Percentiles rank a stretch among this genome's conserved stretches.
Evolutionary conservation across 73 alveolate species (phyloP).

Genomic region (Vitrella brassicaformis): DNA sequence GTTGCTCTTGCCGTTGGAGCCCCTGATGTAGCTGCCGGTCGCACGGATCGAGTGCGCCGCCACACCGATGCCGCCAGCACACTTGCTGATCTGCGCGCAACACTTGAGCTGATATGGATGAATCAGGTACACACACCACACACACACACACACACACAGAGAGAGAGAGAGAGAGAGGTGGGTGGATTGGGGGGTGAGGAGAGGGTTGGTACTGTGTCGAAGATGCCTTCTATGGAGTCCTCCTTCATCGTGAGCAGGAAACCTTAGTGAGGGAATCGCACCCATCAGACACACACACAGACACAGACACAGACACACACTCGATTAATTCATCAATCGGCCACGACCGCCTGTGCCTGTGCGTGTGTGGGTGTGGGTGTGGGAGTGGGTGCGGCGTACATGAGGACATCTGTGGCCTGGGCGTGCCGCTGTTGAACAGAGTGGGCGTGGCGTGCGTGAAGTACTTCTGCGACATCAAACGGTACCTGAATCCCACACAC

Average conservation of each 20-base stretch:
- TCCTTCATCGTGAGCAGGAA: constrained; percentile 62
- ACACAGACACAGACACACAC: no score
- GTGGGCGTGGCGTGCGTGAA: constrained; percentile 95
- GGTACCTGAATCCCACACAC: no score
- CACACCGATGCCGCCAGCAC: constrained; percentile 92
- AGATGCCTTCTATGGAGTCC: constrained; percentile 86
- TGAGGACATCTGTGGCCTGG: constrained; percentile 78
- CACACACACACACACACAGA: background rate
- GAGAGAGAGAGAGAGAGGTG: background rate
- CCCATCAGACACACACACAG: no score
- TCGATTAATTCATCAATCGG: no score
- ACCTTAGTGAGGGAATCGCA: no score
- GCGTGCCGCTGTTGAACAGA: constrained; percentile 83
- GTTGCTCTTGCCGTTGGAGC: constrained; percentile 82
- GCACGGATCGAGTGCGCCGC: constrained; percentile 77
- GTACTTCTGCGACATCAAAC: constrained; percentile 61
- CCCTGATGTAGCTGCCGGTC: constrained; percentile 72
- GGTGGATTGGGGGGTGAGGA: background rate
- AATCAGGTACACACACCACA: no score
- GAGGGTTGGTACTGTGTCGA: constrained; percentile 30
- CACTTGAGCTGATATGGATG: no score
- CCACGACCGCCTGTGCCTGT: no score
- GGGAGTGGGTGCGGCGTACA: no score
- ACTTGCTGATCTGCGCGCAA: constrained; percentile 73
- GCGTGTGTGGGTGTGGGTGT: no score